Percentiles rank a stretch among this genome's conserved stretches.
These are phyloP conservation scores for Isabelozyma heimii DNA, from an alignment of 805 yeast genomes.

Conservation along the genomic window DNA sequence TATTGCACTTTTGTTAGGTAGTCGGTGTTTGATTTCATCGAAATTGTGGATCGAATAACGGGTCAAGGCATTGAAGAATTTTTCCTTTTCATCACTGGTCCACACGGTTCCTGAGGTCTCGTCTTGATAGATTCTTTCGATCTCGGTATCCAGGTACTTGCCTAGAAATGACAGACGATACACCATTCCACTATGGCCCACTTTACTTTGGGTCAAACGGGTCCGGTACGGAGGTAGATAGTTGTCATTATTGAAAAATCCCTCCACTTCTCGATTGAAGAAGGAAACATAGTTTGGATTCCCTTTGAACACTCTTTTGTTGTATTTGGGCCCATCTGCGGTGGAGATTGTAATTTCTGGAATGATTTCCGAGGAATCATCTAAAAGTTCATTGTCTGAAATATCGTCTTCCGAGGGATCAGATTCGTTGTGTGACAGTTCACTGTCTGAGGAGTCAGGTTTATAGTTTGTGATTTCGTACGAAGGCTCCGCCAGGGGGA, in stretches of 20 bases:
- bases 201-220: neutral
- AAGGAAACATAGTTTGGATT: conserved; percentile 23
- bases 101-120: conserved; percentile 38
- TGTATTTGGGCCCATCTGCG: neutral
- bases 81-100: conserved; percentile 48
- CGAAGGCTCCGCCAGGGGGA: no score
- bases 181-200: neutral
- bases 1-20: conserved; percentile 40
- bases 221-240: conserved; percentile 1
- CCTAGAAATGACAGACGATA: conserved; percentile 1
- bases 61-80: conserved; percentile 48
- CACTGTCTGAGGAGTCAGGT: neutral
- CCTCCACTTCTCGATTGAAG: conserved; percentile 26
- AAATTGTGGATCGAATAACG: conserved; percentile 48
- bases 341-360: neutral
- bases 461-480: no score
- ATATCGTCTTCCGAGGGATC: neutral
- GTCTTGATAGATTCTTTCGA: neutral
- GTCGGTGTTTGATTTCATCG: conserved; percentile 34
- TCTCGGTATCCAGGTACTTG: neutral
- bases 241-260: conserved; percentile 11
- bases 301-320: conserved; percentile 19
- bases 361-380: neutral
- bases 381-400: no score
- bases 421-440: neutral